A percentile compares a stretch with the other conserved stretches of the same genome.
Conservation (phyloP, 2,329 filamentous ascomycete species). For the Parascedosporium putredinis region DNA sequence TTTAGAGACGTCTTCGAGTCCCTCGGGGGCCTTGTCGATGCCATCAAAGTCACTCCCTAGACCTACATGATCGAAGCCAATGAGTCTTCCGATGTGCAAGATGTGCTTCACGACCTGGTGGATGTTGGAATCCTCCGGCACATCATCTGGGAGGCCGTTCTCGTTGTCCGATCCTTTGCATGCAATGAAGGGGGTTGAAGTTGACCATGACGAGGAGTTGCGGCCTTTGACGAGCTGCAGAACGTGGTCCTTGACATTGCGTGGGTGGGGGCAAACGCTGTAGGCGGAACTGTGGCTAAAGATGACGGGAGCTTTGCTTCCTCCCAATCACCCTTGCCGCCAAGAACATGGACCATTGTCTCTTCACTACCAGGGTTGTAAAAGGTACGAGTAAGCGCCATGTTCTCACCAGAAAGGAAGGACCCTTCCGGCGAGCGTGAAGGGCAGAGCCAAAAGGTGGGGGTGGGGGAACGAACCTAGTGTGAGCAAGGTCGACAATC, state of each 20-base stretch:
- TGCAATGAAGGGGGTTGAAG: conserved; percentile 74
- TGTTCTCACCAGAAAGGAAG: too few relatives aligned
- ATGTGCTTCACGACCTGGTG: conserved; percentile 73
- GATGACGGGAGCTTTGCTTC: conserved; percentile 72
- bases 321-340: conserved; percentile 49
- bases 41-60: conserved; percentile 86
- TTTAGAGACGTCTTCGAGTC: conserved; percentile 76
- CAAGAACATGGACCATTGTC: conserved; percentile 77
- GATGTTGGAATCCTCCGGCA: conserved; percentile 61
- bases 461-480: conserved; percentile 25
- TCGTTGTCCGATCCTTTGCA: conserved; percentile 51
- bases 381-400: neutral
- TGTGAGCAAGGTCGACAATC: conserved; percentile 82
- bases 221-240: conserved; percentile 63
- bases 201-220: conserved; percentile 85
- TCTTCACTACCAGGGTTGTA: conserved; percentile 39
- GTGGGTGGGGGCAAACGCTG: conserved; percentile 72
- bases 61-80: conserved; percentile 82
- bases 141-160: conserved; percentile 57
- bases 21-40: conserved; percentile 54
- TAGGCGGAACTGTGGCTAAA: conserved; percentile 82
- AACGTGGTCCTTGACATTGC: conserved; percentile 82
- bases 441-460: conserved; percentile 16
- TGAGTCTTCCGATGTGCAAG: conserved; percentile 66
- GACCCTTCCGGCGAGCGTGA: too few relatives aligned